These are phyloP conservation scores for Leishmania major DNA, from an alignment of 208 protist species.

Conservation along the genomic window DNA sequence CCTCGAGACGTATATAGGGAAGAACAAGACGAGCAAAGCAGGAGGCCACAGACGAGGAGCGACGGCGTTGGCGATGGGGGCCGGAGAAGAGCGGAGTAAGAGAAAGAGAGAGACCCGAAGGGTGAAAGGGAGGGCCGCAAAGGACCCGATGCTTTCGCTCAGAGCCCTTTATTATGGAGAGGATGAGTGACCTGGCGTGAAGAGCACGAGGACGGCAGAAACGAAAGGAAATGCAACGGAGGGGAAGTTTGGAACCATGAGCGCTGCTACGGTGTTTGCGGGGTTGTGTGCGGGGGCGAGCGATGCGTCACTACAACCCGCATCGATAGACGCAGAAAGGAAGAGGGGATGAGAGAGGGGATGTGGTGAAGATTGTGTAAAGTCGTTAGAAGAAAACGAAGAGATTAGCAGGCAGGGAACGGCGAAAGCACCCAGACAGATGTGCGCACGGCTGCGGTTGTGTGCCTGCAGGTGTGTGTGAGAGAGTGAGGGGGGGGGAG, in stretches of 20 bases:
- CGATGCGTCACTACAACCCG: neutral
- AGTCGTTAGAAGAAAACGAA: neutral
- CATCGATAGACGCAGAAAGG: neutral
- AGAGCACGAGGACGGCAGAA: neutral
- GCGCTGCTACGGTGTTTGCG: neutral
- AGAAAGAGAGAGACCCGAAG: neutral
- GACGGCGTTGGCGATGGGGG: neutral
- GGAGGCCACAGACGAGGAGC: neutral
- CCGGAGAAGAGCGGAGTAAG: neutral
- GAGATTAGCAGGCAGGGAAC: neutral
- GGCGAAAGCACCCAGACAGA: neutral
- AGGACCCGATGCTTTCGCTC: neutral
- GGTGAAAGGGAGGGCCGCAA: neutral
- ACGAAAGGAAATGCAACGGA: neutral
- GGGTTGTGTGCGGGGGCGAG: neutral
- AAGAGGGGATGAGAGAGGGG: neutral
- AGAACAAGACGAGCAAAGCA: neutral
- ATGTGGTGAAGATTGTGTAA: neutral
- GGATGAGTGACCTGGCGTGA: neutral
- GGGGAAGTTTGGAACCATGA: neutral
- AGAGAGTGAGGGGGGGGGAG: neutral
- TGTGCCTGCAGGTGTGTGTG: neutral
- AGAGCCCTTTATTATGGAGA: neutral
- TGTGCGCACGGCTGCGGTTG: neutral
- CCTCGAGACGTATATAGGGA: neutral